Percentiles rank a stretch among this genome's conserved stretches.
Evolutionary conservation across 768 basidiomycete genomes (phyloP).

Genomic region (Lenzites betulinus): DNA sequence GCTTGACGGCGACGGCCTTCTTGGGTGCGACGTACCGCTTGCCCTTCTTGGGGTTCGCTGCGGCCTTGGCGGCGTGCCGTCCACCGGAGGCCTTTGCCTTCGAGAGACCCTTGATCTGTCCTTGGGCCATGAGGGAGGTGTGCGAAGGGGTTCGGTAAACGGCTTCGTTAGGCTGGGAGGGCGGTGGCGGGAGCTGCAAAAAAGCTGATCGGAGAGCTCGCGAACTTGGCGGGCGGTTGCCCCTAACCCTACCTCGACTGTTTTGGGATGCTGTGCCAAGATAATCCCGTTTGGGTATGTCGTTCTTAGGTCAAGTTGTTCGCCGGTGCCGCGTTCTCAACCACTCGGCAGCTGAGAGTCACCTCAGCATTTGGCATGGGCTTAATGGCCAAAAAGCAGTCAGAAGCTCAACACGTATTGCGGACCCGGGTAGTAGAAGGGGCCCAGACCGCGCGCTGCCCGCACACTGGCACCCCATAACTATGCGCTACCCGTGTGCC

Average conservation of each 20-base stretch:
- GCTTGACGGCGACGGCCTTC: slow-evolving; percentile 70
- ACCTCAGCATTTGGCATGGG: too few relatives aligned
- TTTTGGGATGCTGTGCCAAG: slow-evolving; percentile 9
- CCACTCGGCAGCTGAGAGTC: too few relatives aligned
- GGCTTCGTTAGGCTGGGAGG: background rate
- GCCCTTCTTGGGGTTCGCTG: slow-evolving; percentile 78
- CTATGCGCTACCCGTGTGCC: too few relatives aligned
- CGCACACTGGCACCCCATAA: too few relatives aligned
- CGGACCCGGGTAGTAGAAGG: too few relatives aligned
- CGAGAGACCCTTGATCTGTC: slow-evolving; percentile 76
- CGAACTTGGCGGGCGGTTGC: background rate
- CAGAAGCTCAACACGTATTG: too few relatives aligned
- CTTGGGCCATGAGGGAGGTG: slow-evolving; percentile 68
- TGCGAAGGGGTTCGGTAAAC: background rate
- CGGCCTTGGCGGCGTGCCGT: slow-evolving; percentile 65
- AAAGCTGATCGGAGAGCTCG: background rate
- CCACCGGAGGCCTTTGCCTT: slow-evolving; percentile 48
- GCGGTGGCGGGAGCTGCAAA: background rate
- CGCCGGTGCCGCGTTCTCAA: background rate
- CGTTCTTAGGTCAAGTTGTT: background rate
- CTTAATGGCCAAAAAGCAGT: too few relatives aligned
- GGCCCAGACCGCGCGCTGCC: too few relatives aligned
- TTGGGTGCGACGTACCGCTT: slow-evolving; percentile 79
- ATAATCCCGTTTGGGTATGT: background rate
- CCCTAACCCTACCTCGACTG: slow-evolving; percentile 7